Evolutionary conservation across 768 basidiomycete genomes (phyloP).

Genomic region (Russula sp.): DNA sequence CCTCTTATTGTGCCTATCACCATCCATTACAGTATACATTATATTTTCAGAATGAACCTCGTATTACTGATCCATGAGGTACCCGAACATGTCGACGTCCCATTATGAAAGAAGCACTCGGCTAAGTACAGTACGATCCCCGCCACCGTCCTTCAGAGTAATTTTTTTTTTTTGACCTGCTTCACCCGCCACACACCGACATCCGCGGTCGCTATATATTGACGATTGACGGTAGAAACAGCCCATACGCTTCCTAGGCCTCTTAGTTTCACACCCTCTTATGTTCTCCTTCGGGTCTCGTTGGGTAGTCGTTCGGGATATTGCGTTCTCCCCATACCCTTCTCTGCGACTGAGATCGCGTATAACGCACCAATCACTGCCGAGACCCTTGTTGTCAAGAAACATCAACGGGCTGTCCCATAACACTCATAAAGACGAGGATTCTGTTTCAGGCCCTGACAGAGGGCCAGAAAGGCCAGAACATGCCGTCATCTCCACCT

Average conservation of each 20-base stretch:
- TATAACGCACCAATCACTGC: neutral
- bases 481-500: conserved; percentile 91
- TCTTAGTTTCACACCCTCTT: neutral
- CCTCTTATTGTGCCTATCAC: neutral
- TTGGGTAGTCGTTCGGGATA: neutral
- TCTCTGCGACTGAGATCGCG: neutral
- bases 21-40: neutral
- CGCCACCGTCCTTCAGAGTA: neutral
- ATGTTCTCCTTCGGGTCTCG: conserved; percentile 8
- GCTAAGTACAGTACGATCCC: neutral
- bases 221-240: neutral
- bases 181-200: neutral
- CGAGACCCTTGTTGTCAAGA: conserved; percentile 2
- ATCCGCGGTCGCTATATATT: neutral
- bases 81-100: neutral
- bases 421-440: neutral
- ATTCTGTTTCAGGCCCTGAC: neutral
- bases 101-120: neutral
- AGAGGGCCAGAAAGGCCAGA: conserved; percentile 38
- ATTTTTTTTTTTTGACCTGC: neutral
- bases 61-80: neutral
- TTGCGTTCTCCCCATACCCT: neutral
- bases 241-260: neutral
- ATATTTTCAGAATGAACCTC: neutral
- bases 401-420: neutral